These are phyloP conservation scores for Lasiosphaeria ovina DNA, from an alignment of 495 filamentous ascomycete genomes.

Conservation along the genomic window DNA sequence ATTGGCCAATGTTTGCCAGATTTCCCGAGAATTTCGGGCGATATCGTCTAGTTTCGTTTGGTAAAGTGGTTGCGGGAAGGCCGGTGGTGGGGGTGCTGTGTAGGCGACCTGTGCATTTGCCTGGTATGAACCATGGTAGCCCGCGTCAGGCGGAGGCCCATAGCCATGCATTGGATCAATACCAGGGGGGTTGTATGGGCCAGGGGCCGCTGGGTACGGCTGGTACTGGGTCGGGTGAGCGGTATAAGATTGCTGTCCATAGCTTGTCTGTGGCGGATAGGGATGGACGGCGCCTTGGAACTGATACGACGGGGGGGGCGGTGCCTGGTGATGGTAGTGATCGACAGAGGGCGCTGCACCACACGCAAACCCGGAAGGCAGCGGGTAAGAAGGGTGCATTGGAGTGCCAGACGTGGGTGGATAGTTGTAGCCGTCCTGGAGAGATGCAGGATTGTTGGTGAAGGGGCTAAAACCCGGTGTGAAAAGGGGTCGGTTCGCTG, in stretches of 20 bases:
- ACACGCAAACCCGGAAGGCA: constrained; percentile 40
- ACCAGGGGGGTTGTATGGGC: constrained; percentile 23
- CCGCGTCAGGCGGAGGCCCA: constrained; percentile 17
- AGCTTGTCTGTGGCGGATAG: constrained; percentile 30
- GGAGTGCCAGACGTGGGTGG: constrained; percentile 22
- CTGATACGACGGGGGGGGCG: constrained; percentile 21
- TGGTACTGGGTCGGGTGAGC: constrained; percentile 24
- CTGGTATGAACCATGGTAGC: constrained; percentile 27
- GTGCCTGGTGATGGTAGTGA: constrained; percentile 29
- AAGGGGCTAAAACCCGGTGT: constrained; percentile 7
- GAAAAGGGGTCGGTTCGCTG: constrained; percentile 26
- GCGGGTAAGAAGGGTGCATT: constrained; percentile 32
- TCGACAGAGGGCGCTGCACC: constrained; percentile 35
- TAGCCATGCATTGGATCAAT: constrained; percentile 22
- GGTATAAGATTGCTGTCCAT: constrained; percentile 29
- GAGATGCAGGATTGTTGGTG: constrained; percentile 7
- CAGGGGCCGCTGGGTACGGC: constrained; percentile 21
- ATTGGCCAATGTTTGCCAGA: constrained; percentile 59
- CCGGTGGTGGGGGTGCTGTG: constrained; percentile 13
- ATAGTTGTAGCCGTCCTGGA: constrained; percentile 35
- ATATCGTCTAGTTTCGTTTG: constrained; percentile 57
- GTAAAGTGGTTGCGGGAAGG: constrained; percentile 36
- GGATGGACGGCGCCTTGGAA: constrained; percentile 35
- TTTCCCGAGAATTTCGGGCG: constrained; percentile 54
- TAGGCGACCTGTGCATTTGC: constrained; percentile 19